A percentile compares a stretch with the other conserved stretches of the same genome.
Evolutionary conservation across 176 grass and related monocot species (phyloP).

Genomic region (Oryza longistaminata): DNA sequence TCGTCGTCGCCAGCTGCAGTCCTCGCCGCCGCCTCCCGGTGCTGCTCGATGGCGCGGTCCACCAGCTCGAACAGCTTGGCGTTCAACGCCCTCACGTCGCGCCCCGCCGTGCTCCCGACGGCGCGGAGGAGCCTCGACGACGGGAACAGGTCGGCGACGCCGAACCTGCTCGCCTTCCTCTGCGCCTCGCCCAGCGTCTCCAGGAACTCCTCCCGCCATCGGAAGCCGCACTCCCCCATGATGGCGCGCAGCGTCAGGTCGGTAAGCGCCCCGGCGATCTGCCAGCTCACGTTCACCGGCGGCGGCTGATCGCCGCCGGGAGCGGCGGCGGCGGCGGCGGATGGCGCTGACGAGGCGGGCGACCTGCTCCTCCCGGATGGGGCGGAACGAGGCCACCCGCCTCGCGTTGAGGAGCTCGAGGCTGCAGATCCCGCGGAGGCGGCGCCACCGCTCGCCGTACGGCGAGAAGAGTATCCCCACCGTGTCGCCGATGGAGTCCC

Average conservation of each 20-base stretch:
- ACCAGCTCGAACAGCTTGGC: not conserved
- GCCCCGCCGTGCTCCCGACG: not conserved
- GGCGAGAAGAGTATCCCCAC: not conserved
- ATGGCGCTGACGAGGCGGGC: not conserved
- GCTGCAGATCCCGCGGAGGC: constrained; percentile 36
- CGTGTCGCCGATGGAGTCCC: not conserved
- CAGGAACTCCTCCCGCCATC: not conserved
- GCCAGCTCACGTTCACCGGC: constrained; percentile 16
- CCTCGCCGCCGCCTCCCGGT: not conserved
- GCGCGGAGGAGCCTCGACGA: constrained; percentile 7
- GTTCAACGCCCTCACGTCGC: not conserved
- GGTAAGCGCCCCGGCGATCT: not conserved
- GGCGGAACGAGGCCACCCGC: constrained; percentile 30
- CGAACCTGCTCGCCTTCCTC: not conserved
- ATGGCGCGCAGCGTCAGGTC: constrained; percentile 5
- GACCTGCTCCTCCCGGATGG: constrained; percentile 38
- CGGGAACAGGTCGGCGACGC: constrained; percentile 35
- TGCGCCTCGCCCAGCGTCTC: not conserved
- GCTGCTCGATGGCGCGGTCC: constrained; percentile 1
- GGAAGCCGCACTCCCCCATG: constrained; percentile 13
- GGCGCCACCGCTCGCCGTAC: constrained; percentile 33
- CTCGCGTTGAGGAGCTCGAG: constrained; percentile 28
- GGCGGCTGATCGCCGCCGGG: not conserved
- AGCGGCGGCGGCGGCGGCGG: not conserved
- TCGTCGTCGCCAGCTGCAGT: not conserved